phyloP scores from a whole-genome alignment of 306 rosid genomes.

The Ziziphus jujuba region DNA sequence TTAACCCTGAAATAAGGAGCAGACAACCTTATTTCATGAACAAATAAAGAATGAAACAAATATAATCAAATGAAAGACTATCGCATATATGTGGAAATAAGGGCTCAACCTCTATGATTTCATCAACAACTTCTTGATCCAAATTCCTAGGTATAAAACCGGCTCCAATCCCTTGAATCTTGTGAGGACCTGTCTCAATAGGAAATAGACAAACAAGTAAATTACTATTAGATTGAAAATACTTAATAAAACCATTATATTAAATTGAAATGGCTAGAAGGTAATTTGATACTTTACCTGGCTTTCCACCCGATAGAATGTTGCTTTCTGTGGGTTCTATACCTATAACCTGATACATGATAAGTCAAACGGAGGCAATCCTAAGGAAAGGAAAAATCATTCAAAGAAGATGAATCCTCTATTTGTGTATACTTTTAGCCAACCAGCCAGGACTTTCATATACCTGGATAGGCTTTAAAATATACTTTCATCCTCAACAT shows the following conservation, averaged over 20 bases:
- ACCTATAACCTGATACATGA: conserved; percentile 73
- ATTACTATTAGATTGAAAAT: not conserved
- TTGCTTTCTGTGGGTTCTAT: conserved; percentile 92
- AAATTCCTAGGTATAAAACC: conserved; percentile 95
- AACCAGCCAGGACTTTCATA: not conserved
- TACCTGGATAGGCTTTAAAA: conserved; percentile 8
- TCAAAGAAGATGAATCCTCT: conserved; percentile 8
- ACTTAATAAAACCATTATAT: not conserved
- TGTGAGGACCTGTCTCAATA: conserved; percentile 85
- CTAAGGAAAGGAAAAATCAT: conserved; percentile 15
- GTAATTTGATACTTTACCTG: conserved; percentile 56
- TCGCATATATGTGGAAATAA: not conserved
- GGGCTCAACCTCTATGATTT: conserved; percentile 68
- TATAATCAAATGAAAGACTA: not conserved
- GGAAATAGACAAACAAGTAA: conserved; percentile 25
- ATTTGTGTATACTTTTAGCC: conserved; percentile 16
- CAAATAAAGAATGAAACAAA: conserved; percentile 2
- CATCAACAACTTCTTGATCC: conserved; percentile 82
- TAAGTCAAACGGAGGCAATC: not conserved
- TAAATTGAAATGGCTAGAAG: conserved; percentile 22
- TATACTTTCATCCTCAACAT: conserved; percentile 8
- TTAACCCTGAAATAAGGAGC: not conserved
- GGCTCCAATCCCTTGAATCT: conserved; percentile 99
- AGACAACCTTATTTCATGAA: no score
- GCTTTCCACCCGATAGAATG: conserved; percentile 96